Conservation (phyloP, 306 rosid species). For the Dicorynia guianensis region DNA sequence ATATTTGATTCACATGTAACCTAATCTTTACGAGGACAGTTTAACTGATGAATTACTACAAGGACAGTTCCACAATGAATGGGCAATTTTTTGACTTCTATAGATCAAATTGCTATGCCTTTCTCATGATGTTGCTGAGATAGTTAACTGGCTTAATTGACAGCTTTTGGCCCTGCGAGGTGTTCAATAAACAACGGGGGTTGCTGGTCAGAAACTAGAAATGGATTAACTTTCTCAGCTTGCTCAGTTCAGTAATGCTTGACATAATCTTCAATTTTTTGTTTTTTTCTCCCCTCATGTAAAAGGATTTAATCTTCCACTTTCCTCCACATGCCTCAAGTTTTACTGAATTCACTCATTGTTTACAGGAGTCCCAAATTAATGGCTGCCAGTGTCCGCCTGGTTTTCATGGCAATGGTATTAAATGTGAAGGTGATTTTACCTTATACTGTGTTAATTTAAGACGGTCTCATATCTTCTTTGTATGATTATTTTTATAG, state of each 20-base stretch:
- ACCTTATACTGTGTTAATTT: constrained; percentile 10
- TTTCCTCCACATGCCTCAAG: constrained; percentile 32
- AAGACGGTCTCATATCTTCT: background rate
- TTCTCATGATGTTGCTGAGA: constrained; percentile 35
- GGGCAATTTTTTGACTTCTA: constrained; percentile 13
- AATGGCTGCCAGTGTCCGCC: constrained; percentile 77
- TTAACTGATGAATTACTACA: background rate
- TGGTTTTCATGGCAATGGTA: constrained; percentile 81
- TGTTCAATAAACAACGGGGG: constrained; percentile 86
- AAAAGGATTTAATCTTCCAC: constrained; percentile 12
- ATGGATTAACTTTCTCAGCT: constrained; percentile 67
- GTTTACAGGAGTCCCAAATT: constrained; percentile 60
- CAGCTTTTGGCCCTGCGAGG: constrained; percentile 97
- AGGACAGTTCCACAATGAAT: constrained; percentile 14
- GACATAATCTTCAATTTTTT: constrained; percentile 28
- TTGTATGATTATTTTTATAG: background rate
- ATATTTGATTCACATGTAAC: background rate
- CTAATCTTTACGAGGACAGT: background rate
- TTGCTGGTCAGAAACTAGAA: constrained; percentile 79
- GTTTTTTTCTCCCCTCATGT: background rate
- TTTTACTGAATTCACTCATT: constrained; percentile 40
- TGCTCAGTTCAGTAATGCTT: constrained; percentile 88
- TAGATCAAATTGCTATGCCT: background rate
- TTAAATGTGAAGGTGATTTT: constrained; percentile 70
- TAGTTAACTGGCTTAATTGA: constrained; percentile 34